Evolutionary conservation across 163 green algal species (phyloP).

Genomic region (Scenedesmus sp.): DNA sequence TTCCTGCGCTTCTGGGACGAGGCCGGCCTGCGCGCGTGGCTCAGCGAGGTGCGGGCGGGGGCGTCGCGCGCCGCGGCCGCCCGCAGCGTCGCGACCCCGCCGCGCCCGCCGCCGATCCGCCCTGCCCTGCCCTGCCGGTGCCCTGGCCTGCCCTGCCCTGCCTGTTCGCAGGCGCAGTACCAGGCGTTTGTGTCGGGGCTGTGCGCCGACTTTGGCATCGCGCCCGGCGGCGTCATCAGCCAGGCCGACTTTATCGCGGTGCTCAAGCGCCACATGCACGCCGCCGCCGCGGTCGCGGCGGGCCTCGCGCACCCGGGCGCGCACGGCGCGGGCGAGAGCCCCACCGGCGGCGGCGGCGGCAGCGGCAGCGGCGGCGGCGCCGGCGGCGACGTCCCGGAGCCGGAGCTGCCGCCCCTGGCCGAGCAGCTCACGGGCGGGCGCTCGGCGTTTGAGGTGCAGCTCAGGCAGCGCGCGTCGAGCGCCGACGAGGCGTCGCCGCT

Average conservation of each 20-base stretch:
- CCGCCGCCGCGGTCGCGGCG: not conserved
- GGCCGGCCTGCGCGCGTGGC: constrained; percentile 4
- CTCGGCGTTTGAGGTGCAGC: too few relatives aligned
- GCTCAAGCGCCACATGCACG: constrained; percentile 26
- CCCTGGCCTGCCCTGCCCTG: too few relatives aligned
- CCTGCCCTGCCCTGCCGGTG: too few relatives aligned
- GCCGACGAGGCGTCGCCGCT: too few relatives aligned
- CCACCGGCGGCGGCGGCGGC: constrained; percentile 11
- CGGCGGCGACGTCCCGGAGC: too few relatives aligned
- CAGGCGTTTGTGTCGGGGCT: constrained; percentile 5
- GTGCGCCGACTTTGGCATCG: constrained; percentile 36
- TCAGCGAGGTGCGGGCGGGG: not conserved
- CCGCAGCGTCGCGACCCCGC: too few relatives aligned
- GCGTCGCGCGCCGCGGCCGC: not conserved
- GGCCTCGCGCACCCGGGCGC: not conserved
- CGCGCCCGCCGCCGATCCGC: too few relatives aligned
- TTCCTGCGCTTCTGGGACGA: constrained; percentile 37
- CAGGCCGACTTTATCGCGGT: constrained; percentile 15
- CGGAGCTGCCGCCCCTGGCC: too few relatives aligned
- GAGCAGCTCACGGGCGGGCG: too few relatives aligned
- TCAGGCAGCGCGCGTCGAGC: too few relatives aligned
- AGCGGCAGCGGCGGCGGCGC: constrained; percentile 9
- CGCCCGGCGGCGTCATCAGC: constrained; percentile 20
- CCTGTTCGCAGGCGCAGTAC: constrained; percentile 24
- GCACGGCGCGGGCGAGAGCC: not conserved